Base-by-base conservation (phyloP, 2,329 filamentous ascomycete genomes). In the Neophaeococcomyces mojaviensis region DNA sequence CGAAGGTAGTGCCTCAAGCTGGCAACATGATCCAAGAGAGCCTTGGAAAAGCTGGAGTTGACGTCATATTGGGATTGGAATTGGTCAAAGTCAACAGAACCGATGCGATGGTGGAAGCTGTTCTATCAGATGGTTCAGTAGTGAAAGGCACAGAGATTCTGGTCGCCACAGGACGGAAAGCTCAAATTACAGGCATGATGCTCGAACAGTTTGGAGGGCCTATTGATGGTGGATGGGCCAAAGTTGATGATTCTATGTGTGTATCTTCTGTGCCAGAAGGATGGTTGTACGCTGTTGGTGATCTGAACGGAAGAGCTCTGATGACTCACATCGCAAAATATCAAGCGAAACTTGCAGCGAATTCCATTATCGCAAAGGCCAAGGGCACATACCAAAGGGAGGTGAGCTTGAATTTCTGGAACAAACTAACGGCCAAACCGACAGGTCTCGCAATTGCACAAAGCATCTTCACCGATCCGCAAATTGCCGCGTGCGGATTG, bases 211-310 rank as follows among this genome's bases (percentile, higher is more conserved):
- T 50, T 16, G 48, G 48, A n/a, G 13, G 32, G 20, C 31, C 19
- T 5, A 19, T 15, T 13, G 32, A 34, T 15, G 32, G 32, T 34
- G 32, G 18, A 12, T 24, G 19, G n/a, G 19, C 46, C 15, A 37
- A 44, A 26, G 48, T 50, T 30, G 48, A 50, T 24, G 37, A 47
- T 19, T 44, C 33, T 8, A 39, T 50, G 40, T 38, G 46, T 24
- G 48, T 40, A n/a, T 33, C 28, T 7, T 34, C 44, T 12, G 28
- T 37, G 4, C 19, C n/a, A 15, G 40, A 32, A 9, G 28, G 18
- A 5, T 50, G 48, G 48, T 24, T 50, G 18, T 50, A 48, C 24
- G 48, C 45, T 12, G 36, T 50, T 31, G 48, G 48, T 4, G 48
- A 50, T 26, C 15, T 38, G 10, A 50, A 50, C 31, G 39, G 32